Conservation (phyloP, 2,329 filamentous ascomycete species). For the Berkeleyomyces rouxiae region DNA sequence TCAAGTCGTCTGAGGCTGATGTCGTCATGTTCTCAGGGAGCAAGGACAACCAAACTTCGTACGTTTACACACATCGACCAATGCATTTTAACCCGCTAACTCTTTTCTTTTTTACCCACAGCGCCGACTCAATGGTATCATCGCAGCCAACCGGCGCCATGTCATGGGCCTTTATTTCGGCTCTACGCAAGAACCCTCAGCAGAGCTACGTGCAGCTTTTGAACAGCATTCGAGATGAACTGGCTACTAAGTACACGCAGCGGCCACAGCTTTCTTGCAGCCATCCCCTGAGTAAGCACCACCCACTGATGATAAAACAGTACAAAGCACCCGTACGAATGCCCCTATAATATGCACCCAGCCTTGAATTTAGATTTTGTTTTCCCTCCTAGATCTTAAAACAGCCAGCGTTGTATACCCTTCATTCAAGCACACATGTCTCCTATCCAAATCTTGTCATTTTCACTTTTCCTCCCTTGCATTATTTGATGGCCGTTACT, state of each 20-base stretch:
- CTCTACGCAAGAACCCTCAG: constrained; percentile 89
- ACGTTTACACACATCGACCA: constrained; percentile 28
- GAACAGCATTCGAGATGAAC: constrained; percentile 89
- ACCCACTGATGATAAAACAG: constrained; percentile 9
- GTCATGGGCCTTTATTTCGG: constrained; percentile 91
- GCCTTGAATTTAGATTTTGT: neutral
- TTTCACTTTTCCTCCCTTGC: neutral
- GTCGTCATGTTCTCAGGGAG: constrained; percentile 96
- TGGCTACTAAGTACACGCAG: constrained; percentile 75
- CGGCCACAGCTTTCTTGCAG: constrained; percentile 95
- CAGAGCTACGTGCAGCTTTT: constrained; percentile 95
- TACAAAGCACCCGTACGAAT: constrained; percentile 10
- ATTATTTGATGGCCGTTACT: neutral
- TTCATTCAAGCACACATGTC: neutral
- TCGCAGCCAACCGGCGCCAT: constrained; percentile 91
- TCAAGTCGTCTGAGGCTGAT: constrained; percentile 87
- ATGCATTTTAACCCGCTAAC: neutral
- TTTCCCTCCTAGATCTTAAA: neutral
- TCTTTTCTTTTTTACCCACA: constrained; percentile 23
- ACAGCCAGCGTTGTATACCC: neutral
- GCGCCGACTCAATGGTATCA: constrained; percentile 79
- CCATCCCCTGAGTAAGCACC: constrained; percentile 71
- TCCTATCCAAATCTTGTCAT: neutral
- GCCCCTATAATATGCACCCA: neutral
- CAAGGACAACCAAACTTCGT: constrained; percentile 92